Evolutionary conservation across 2,329 filamentous ascomycete genomes (phyloP).

Genomic region (Blumeriella jaapii): DNA sequence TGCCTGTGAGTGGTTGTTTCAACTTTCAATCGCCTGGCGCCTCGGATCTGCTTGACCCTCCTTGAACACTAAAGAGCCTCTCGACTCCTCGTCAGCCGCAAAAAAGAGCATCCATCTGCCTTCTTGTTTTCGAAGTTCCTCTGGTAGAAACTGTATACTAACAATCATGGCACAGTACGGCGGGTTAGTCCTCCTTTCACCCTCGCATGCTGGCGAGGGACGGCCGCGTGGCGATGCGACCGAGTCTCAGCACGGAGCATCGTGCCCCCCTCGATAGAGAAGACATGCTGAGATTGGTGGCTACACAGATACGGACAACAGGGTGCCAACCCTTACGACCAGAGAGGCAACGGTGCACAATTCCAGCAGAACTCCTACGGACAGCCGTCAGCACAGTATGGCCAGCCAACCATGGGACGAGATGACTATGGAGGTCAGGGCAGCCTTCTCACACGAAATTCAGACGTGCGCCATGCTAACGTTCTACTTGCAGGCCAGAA

Average conservation of each 20-base stretch:
- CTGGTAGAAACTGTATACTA: constrained; percentile 21
- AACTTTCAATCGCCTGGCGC: constrained; percentile 10
- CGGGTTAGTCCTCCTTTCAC: constrained; percentile 20
- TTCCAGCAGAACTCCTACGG: constrained; percentile 12
- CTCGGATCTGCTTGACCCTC: constrained; percentile 9
- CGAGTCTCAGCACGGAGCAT: background rate
- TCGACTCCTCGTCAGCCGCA: background rate
- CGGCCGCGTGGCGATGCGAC: constrained; percentile 1
- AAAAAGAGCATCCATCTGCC: background rate
- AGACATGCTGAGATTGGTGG: constrained; percentile 8
- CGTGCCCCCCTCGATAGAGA: background rate
- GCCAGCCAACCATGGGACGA: constrained; percentile 29
- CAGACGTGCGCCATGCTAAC: background rate
- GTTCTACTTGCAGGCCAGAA: constrained; percentile 19
- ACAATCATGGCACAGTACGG: constrained; percentile 26
- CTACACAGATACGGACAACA: constrained; percentile 40
- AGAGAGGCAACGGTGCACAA: constrained; percentile 32
- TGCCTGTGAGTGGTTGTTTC: constrained; percentile 22
- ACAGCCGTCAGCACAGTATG: constrained; percentile 13
- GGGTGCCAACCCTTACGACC: constrained; percentile 46
- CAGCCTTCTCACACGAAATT: background rate
- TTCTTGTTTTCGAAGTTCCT: too few relatives aligned
- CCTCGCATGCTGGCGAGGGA: background rate
- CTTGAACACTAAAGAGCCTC: background rate
- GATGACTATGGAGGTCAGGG: constrained; percentile 30